phyloP scores from a whole-genome alignment of 352 stramenopile species.

The Phytophthora aleatoria region DNA sequence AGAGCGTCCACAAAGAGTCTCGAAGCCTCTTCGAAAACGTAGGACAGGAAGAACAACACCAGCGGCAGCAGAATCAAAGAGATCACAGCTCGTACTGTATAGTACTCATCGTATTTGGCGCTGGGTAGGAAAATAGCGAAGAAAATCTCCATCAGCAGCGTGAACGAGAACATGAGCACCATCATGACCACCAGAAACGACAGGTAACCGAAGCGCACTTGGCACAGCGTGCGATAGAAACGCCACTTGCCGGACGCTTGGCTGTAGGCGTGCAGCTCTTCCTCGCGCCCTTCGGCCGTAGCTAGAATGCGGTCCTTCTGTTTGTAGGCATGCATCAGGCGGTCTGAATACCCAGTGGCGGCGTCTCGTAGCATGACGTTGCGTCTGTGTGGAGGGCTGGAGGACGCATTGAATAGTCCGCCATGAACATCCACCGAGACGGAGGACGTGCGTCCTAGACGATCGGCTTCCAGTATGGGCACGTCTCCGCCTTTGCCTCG shows the following conservation, averaged over 20 bases:
- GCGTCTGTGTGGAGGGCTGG: slow-evolving; percentile 21
- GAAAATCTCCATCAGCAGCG: slow-evolving; percentile 86
- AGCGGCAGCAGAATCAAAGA: slow-evolving; percentile 64
- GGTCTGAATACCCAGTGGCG: slow-evolving; percentile 29
- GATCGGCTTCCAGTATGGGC: slow-evolving; percentile 36
- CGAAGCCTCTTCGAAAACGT: slow-evolving; percentile 77
- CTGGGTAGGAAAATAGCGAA: slow-evolving; percentile 85
- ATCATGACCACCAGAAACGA: slow-evolving; percentile 85
- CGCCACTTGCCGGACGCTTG: slow-evolving; percentile 50
- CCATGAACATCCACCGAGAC: slow-evolving; percentile 22
- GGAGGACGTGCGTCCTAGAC: slow-evolving; percentile 27
- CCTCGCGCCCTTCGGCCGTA: slow-evolving; percentile 52
- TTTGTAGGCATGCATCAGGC: slow-evolving; percentile 31
- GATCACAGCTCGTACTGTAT: slow-evolving; percentile 57
- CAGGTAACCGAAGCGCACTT: slow-evolving; percentile 80
- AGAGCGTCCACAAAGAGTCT: slow-evolving; percentile 76
- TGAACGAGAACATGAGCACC: slow-evolving; percentile 87
- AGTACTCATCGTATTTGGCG: slow-evolving; percentile 74
- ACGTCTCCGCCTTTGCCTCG: slow-evolving; percentile 30
- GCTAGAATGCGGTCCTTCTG: slow-evolving; percentile 49
- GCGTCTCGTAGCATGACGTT: slow-evolving; percentile 30
- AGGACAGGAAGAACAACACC: slow-evolving; percentile 78
- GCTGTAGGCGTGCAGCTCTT: slow-evolving; percentile 64
- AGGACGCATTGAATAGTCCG: slow-evolving; percentile 15
- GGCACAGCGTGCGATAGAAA: slow-evolving; percentile 75